These are phyloP conservation scores for Beauveria pseudobassiana DNA, from an alignment of 2,329 filamentous ascomycete species.

Conservation along the genomic window DNA sequence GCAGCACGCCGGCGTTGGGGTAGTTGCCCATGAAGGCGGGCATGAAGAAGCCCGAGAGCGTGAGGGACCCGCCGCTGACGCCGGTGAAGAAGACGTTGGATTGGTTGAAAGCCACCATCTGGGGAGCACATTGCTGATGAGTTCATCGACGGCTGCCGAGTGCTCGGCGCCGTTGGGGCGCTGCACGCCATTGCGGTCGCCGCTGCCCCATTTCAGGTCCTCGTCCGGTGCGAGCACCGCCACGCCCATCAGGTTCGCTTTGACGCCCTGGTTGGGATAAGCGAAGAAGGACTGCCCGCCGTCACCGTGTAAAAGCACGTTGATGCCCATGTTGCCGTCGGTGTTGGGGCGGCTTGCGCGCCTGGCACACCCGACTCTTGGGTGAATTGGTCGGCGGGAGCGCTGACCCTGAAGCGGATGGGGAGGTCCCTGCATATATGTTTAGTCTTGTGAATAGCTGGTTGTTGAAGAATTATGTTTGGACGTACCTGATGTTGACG, in stretches of 20 bases:
- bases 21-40: conserved; percentile 47
- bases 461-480: conserved; percentile 11
- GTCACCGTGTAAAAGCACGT: conserved; percentile 53
- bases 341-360: conserved; percentile 24
- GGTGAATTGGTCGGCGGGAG: conserved; percentile 46
- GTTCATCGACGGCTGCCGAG: conserved; percentile 46
- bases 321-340: conserved; percentile 38
- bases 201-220: conserved; percentile 52
- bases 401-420: conserved; percentile 49
- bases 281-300: conserved; percentile 53
- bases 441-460: background rate
- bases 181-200: conserved; percentile 34
- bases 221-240: conserved; percentile 45
- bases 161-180: conserved; percentile 49
- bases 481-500: conserved; percentile 43
- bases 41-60: conserved; percentile 50
- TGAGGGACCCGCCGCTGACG: conserved; percentile 46
- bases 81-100: conserved; percentile 50
- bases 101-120: conserved; percentile 45
- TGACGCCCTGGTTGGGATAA: conserved; percentile 48
- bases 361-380: conserved; percentile 41
- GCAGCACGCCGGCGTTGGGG: conserved; percentile 41
- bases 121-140: conserved; percentile 40
- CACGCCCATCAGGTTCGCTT: conserved; percentile 43
- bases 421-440: conserved; percentile 33